Evolutionary conservation across 2,329 filamentous ascomycete genomes (phyloP), one percentile per base, ranked within the genome.

Genomic region (Pseudopithomyces maydicus): DNA sequence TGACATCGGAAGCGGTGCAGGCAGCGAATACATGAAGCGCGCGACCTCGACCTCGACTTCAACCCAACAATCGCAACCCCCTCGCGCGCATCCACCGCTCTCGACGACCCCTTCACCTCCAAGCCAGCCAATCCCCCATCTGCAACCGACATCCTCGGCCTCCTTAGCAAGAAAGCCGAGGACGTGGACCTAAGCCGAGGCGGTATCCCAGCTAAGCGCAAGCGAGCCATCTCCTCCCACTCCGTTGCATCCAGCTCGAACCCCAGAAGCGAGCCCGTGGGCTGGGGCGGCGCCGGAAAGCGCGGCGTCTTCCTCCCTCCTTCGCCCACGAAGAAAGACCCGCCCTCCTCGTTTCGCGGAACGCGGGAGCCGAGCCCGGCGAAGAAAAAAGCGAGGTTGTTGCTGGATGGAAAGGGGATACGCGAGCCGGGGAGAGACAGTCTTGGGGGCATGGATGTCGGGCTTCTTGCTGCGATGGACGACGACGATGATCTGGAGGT

Each of bases 1-100:
- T 10, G 79, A 84, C 49, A 79, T 87, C 56, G 89, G 89, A 10
- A 83, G 62, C 41, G 88, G 88, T 6, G 83, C 88, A 0, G 90
- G 90, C 2, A 84, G 81, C 45, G 88, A 91, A 58, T 93, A 93
- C 74, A 87, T 92, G 83, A 81, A 78, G 52, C 48, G 71, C 8
- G 75, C 72, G 38, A 62, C 56, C 1, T 61, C 65, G 14, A 63
- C 57, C 41, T 59, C 60, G 0, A 59, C 26, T n/a, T 33, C 29
- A 19, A n/a, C 48, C 23, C 20, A 17, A 20, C 45, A 48, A 48
- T 26, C 45, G 6, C 23, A 45, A 14, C 22, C 10, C 41, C 19
- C 15, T 11, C 19, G n/a, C 48, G 23, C 48, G 48, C 38, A 3
- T 61, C 64, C 11, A 58, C 56, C n/a, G 57, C 58, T 14, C 58